These are phyloP conservation scores for Adansonia grandidieri DNA, from an alignment of 441 rosid genomes.

Conservation along the genomic window DNA sequence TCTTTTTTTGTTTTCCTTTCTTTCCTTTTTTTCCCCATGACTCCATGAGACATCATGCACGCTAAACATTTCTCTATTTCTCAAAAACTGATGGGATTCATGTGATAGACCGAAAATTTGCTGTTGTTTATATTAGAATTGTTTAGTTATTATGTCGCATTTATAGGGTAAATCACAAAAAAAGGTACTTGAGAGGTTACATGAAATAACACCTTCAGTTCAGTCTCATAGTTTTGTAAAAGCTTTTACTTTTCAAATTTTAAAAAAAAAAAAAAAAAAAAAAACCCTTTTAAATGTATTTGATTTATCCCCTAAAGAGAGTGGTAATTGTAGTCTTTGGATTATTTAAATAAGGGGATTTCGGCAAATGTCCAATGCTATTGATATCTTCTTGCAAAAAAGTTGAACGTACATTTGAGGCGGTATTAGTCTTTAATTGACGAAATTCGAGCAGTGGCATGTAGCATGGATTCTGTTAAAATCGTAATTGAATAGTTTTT, in stretches of 20 bases:
- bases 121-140: background rate
- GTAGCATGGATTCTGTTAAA: too few species aligned
- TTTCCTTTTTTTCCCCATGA: background rate
- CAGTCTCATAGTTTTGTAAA: background rate
- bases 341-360: too few species aligned
- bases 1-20: background rate
- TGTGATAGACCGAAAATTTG: background rate
- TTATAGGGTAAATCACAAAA: background rate
- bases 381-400: too few species aligned
- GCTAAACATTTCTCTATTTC: background rate
- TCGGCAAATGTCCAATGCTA: too few species aligned
- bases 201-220: background rate
- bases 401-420: background rate
- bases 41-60: conserved; percentile 5
- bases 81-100: background rate
- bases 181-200: background rate
- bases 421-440: background rate
- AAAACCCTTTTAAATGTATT: too few species aligned
- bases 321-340: too few species aligned
- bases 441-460: background rate
- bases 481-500: too few species aligned
- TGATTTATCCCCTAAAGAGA: too few species aligned
- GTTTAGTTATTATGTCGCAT: background rate
- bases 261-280: too few species aligned
- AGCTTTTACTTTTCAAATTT: background rate